These are phyloP conservation scores for Ophiostoma quercus DNA, from an alignment of 2,329 filamentous ascomycete genomes.

Conservation along the genomic window DNA sequence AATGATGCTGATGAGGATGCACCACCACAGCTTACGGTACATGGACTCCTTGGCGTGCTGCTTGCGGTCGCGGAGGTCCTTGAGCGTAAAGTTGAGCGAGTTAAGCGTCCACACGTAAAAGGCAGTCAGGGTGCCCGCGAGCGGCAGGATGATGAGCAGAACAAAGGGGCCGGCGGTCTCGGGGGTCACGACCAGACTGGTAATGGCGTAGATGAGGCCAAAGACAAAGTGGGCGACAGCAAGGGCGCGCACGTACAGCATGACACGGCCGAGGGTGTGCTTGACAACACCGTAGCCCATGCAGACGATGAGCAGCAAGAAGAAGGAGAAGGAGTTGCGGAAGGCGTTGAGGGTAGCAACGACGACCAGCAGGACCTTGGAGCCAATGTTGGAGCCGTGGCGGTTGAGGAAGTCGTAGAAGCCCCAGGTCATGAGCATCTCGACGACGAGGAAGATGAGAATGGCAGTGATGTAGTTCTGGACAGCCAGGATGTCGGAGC, in stretches of 20 bases:
- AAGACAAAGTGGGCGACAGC: conserved; percentile 93
- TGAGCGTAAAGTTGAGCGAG: conserved; percentile 89
- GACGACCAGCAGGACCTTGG: conserved; percentile 80
- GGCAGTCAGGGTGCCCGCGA: conserved; percentile 85
- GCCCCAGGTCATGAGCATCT: conserved; percentile 98
- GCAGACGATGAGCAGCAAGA: conserved; percentile 93
- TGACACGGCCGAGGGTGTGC: conserved; percentile 81
- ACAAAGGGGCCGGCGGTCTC: conserved; percentile 84
- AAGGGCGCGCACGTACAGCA: conserved; percentile 88
- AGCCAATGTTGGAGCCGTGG: conserved; percentile 74
- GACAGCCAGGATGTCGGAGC: conserved; percentile 89
- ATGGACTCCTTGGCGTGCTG: conserved; percentile 89
- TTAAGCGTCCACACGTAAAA: conserved; percentile 99
- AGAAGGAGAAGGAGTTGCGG: conserved; percentile 97
- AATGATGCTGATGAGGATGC: conserved; percentile 83
- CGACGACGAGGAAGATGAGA: conserved; percentile 83
- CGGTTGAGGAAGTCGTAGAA: conserved; percentile 97
- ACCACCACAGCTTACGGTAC: conserved; percentile 99
- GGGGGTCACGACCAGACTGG: conserved; percentile 80
- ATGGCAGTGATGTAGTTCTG: conserved; percentile 99
- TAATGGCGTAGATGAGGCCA: conserved; percentile 86
- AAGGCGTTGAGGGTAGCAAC: conserved; percentile 92
- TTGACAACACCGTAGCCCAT: conserved; percentile 99
- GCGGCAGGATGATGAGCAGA: conserved; percentile 84
- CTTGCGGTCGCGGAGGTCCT: conserved; percentile 90